Evolutionary conservation across 345 rosid genomes (phyloP).

Genomic region (Eutrema heterophyllum): DNA sequence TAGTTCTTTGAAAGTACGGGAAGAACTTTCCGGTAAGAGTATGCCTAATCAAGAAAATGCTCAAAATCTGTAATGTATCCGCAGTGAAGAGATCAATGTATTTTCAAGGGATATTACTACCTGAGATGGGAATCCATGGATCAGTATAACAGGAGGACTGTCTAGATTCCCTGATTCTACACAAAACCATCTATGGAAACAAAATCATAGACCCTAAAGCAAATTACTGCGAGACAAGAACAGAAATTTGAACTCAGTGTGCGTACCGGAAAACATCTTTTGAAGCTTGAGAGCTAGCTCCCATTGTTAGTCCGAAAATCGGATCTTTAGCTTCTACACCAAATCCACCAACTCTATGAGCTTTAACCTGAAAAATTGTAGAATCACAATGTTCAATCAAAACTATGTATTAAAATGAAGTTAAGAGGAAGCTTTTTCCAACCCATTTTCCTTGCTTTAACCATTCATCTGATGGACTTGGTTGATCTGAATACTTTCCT

Average conservation of each 20-base stretch:
- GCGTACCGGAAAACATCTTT: constrained; percentile 67
- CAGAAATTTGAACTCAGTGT: background rate
- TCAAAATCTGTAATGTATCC: background rate
- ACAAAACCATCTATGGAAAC: constrained; percentile 86
- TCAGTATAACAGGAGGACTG: constrained; percentile 57
- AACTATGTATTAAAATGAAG: background rate
- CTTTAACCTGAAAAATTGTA: constrained; percentile 53
- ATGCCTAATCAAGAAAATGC: constrained; percentile 46
- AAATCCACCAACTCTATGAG: constrained; percentile 64
- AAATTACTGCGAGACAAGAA: background rate
- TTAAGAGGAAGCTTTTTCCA: background rate
- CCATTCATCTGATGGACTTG: constrained; percentile 81
- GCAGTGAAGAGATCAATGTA: background rate
- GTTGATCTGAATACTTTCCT: constrained; percentile 88
- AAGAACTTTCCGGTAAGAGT: constrained; percentile 80
- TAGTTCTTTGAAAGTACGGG: constrained; percentile 67
- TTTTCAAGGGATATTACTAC: constrained; percentile 25
- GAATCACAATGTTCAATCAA: background rate
- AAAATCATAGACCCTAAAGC: constrained; percentile 38
- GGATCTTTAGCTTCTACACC: constrained; percentile 83
- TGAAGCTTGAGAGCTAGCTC: constrained; percentile 71
- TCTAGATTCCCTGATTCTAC: constrained; percentile 65
- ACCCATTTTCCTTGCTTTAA: constrained; percentile 75
- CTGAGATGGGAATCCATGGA: constrained; percentile 95
- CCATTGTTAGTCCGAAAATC: constrained; percentile 82